Evolutionary conservation across 2,329 filamentous ascomycete species (phyloP), one percentile per base, ranked within the genome.

Genomic region (Epichloe sibirici): DNA sequence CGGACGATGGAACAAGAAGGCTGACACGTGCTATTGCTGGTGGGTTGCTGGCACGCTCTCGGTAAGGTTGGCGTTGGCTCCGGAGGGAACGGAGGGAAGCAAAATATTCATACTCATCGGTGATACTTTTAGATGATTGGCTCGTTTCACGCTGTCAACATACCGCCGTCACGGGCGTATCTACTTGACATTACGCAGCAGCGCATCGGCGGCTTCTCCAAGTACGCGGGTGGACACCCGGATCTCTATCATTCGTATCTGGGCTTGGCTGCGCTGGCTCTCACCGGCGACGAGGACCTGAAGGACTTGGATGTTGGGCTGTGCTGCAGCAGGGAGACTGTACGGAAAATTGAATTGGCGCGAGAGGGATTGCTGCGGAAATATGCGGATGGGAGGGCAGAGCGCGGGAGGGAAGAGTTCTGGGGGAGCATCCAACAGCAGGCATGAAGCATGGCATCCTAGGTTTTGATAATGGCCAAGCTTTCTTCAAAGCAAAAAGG

Each of bases 21-120:
- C 88, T 9, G 93, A 98, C 69, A 97, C 93, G 0, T 98, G 93
- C 70, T 98, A 98, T 67, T 85, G 82, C 23, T 98, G 91, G 75
- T 98, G 93, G 93, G 88, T 88, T 0, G 77, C 78, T 4, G 89
- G 81, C 2, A 81, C 89, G 1, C 64, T 81, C 1, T 60, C 64
- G 50, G 72, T 76, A 62, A 56, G 67, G 49, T 35, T 34, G 28
- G 23, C 37, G 37, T 34, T 34, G 25, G 21, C 43, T 11, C 23
- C 28, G 5, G 1, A 51, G 23, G 8, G 11, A 9, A n/a, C 17
- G 15, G 28, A 21, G 12, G 3, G 44, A 15, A 17, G 31, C 25
- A 21, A 21, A 21, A 21, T 21, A 2, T 21, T 21, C 17, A 38
- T 42, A 40, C 42, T 17, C 8, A 37, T 52, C 15, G 21, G 28